These are phyloP conservation scores for Boletus insuetus DNA, from an alignment of 768 basidiomycete species.

Conservation along the genomic window DNA sequence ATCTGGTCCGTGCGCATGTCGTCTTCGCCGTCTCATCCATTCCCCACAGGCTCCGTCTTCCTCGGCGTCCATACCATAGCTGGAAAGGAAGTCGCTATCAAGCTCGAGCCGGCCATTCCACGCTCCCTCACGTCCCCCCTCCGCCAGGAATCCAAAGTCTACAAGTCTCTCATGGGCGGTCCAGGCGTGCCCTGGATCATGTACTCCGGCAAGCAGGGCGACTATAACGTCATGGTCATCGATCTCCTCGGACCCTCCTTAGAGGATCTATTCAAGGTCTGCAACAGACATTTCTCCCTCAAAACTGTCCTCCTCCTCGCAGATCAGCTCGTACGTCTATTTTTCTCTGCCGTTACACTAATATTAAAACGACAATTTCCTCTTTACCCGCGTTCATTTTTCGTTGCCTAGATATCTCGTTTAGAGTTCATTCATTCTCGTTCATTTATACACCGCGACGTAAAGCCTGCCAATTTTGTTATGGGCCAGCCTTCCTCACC, in stretches of 20 bases:
- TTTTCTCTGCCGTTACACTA: conserved; percentile 3
- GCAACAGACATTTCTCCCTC: conserved; percentile 88
- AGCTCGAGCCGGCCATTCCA: conserved; percentile 65
- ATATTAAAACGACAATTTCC: conserved; percentile 10
- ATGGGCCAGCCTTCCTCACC: conserved; percentile 73
- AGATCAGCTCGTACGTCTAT: conserved; percentile 80
- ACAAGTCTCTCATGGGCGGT: conserved; percentile 87
- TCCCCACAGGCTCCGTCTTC: conserved; percentile 63
- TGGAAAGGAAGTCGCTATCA: conserved; percentile 83
- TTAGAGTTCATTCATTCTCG: conserved; percentile 96
- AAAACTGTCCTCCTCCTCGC: conserved; percentile 93
- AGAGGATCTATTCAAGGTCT: conserved; percentile 84
- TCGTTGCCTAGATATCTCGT: conserved; percentile 71
- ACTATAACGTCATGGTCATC: conserved; percentile 98
- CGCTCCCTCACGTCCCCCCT: conserved; percentile 55
- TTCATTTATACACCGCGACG: conserved; percentile 93
- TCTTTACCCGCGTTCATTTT: conserved; percentile 21
- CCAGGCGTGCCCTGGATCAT: conserved; percentile 90
- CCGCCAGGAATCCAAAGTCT: conserved; percentile 87
- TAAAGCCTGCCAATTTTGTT: conserved; percentile 98
- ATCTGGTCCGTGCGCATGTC: conserved; percentile 45
- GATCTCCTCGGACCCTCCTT: conserved; percentile 91
- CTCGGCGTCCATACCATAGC: conserved; percentile 77
- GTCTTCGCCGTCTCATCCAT: conserved; percentile 9
- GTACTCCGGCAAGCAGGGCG: conserved; percentile 87